A percentile compares a stretch with the other conserved stretches of the same genome.
Conservation (phyloP, 1,139 yeast species). For the Hyphopichia pseudoburtonii region DNA sequence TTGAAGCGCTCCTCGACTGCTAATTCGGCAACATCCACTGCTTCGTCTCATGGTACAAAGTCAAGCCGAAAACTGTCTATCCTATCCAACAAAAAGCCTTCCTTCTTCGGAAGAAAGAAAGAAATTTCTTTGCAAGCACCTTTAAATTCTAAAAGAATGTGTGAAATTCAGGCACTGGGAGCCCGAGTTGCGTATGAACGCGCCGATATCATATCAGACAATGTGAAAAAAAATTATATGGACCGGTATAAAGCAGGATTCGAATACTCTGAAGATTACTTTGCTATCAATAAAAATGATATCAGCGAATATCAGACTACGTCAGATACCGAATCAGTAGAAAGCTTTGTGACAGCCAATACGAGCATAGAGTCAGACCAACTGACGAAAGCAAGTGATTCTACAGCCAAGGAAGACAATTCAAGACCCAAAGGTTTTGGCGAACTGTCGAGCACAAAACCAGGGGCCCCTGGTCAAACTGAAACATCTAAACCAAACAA, state of each 20-base stretch:
- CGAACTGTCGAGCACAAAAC: not conserved
- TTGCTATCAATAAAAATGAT: conserved; percentile 17
- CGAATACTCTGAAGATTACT: conserved; percentile 24
- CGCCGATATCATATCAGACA: conserved; percentile 24
- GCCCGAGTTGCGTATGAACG: conserved; percentile 25
- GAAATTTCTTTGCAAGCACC: no score
- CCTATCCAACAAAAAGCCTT: conserved; percentile 18
- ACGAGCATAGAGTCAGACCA: conserved; percentile 13
- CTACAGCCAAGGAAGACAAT: not conserved
- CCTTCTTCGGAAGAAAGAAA: conserved; percentile 17
- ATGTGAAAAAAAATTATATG: conserved; percentile 20
- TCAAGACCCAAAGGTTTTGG: not conserved
- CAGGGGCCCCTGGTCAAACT: not conserved
- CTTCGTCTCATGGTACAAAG: conserved; percentile 22
- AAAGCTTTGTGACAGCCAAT: conserved; percentile 40
- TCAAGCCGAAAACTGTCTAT: conserved; percentile 5
- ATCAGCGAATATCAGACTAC: not conserved
- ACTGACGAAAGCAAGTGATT: not conserved
- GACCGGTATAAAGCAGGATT: conserved; percentile 24
- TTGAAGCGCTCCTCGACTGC: conserved; percentile 28
- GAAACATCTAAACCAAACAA: conserved; percentile 5
- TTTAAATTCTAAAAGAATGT: conserved; percentile 25
- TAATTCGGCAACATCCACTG: conserved; percentile 27
- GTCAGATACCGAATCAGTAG: conserved; percentile 27
- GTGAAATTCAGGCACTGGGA: conserved; percentile 26